Base-by-base conservation (phyloP, 495 filamentous ascomycete genomes). In the Podospora pseudoanserina region DNA sequence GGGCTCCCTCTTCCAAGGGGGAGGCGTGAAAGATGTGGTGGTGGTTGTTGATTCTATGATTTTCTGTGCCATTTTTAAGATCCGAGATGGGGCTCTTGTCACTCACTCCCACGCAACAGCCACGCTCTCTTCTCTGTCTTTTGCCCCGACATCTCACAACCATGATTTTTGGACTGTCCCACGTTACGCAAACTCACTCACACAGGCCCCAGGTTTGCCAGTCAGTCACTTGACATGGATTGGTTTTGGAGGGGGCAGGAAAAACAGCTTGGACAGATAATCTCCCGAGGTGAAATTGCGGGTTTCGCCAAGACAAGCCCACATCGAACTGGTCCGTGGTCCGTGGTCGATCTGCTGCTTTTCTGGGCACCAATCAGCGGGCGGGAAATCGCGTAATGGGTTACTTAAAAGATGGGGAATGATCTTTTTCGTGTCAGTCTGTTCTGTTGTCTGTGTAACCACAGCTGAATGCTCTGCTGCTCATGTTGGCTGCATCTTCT, bases 351-450 rank as follows among this genome's bases (percentile, higher is more conserved):
- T 23, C 26, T 20, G 26, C 19, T 23, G 26, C 20, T 23, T 59
- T 59, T 65, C 66, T 71, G 70, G 70, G 70, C 70, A 67, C 70
- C 70, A 71, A 71, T 71, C 67, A 71, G 53, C 32, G 59, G 15
- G 54, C 23, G 58, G 44, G 56, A 39, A 26, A 58, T 66, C 69
- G 64, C 59, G 63, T 68, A 64, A 64, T 28, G n/a, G 39, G 66
- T 13, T 64, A 18, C 60, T 7, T 60, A 58, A 58, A 58, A 58
- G 55, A 20, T 26, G n/a, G n/a, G 55, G 19, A 4, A 58, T 20
- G 13, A 15, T 60, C 32, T n/a, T 62, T n/a, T 62, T 27, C 27
- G 60, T 62, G 60, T 62, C 39, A 49, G 39, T 49, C 39, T 49
- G 39, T 49, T 49, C 13, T 49, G 39, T 18, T 49, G 39, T 49